phyloP scores from a whole-genome alignment of 495 filamentous ascomycete genomes.

The Physcia stellaris region DNA sequence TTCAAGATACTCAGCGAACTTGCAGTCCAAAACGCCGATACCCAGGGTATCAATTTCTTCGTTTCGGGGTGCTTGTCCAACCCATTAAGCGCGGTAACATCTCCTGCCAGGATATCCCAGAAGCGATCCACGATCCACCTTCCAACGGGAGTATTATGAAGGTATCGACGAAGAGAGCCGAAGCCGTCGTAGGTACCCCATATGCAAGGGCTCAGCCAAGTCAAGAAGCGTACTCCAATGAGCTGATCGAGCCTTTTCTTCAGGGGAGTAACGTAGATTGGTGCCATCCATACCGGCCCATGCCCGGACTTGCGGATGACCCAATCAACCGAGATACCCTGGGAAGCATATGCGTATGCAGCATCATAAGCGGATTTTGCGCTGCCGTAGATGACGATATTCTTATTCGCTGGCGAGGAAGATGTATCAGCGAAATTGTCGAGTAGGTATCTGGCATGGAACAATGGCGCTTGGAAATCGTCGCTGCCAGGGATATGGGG shows the following conservation, averaged over 20 bases:
- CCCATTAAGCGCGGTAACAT: slow-evolving; percentile 43
- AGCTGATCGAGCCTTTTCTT: no score
- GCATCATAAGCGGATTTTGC: slow-evolving; percentile 70
- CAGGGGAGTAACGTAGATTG: no score
- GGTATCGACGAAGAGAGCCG: slow-evolving; percentile 31
- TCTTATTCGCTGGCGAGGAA: slow-evolving; percentile 17
- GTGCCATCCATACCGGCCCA: slow-evolving; percentile 60
- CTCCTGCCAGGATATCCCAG: slow-evolving; percentile 47
- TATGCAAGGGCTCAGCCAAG: slow-evolving; percentile 52
- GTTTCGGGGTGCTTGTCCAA: slow-evolving; percentile 49
- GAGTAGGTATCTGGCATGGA: slow-evolving; percentile 49
- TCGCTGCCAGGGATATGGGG: slow-evolving; percentile 35
- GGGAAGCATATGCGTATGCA: slow-evolving; percentile 51
- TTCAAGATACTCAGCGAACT: slow-evolving; percentile 54
- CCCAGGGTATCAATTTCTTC: slow-evolving; percentile 51
- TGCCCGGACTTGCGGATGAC: slow-evolving; percentile 66
- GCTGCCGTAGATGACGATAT: slow-evolving; percentile 52
- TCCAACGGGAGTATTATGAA: slow-evolving; percentile 55
- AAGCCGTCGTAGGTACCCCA: slow-evolving; percentile 45
- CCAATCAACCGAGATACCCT: slow-evolving; percentile 59
- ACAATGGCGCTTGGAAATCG: slow-evolving; percentile 40
- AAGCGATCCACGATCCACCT: slow-evolving; percentile 54
- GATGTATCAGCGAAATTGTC: slow-evolving; percentile 25
- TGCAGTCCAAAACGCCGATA: slow-evolving; percentile 47
- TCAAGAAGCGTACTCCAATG: slow-evolving; percentile 45